Evolutionary conservation across 164 flowering plant species (phyloP).

Genomic region (Saururus chinensis): DNA sequence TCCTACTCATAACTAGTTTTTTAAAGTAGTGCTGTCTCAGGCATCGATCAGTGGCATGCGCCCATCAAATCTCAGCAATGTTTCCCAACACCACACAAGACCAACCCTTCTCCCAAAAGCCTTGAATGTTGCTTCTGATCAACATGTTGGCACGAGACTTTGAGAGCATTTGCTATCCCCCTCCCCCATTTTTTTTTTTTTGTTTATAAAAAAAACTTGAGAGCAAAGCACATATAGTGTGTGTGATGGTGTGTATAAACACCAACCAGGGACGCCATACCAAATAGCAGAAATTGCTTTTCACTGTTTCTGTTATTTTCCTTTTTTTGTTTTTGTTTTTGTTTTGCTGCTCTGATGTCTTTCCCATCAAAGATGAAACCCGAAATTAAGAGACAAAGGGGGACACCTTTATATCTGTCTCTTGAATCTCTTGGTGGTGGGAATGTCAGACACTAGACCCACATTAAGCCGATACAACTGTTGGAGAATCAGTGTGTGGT

Average conservation of each 20-base stretch:
- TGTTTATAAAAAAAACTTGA: too few species aligned
- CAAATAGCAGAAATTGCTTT: not conserved
- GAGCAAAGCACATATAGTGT: too few species aligned
- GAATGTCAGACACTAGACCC: slow-evolving; percentile 9
- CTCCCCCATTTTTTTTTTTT: too few species aligned
- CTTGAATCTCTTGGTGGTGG: slow-evolving; percentile 5
- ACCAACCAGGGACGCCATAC: not conserved
- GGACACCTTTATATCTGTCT: slow-evolving; percentile 1
- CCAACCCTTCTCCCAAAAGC: not conserved
- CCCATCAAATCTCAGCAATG: not conserved
- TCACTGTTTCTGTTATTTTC: not conserved
- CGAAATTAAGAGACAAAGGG: slow-evolving; percentile 8
- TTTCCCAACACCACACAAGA: not conserved
- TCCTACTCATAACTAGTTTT: not conserved
- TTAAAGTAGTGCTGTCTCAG: not conserved
- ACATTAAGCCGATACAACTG: not conserved
- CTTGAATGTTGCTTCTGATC: not conserved
- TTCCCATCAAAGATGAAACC: slow-evolving; percentile 1
- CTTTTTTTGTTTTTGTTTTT: not conserved
- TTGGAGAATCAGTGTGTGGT: not conserved
- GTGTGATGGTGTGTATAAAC: too few species aligned
- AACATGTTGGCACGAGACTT: not conserved
- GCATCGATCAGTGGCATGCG: not conserved
- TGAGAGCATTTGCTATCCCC: too few species aligned
- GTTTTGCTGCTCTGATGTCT: not conserved